phyloP scores from a whole-genome alignment of 768 basidiomycete genomes.

The Mycena rosella region DNA sequence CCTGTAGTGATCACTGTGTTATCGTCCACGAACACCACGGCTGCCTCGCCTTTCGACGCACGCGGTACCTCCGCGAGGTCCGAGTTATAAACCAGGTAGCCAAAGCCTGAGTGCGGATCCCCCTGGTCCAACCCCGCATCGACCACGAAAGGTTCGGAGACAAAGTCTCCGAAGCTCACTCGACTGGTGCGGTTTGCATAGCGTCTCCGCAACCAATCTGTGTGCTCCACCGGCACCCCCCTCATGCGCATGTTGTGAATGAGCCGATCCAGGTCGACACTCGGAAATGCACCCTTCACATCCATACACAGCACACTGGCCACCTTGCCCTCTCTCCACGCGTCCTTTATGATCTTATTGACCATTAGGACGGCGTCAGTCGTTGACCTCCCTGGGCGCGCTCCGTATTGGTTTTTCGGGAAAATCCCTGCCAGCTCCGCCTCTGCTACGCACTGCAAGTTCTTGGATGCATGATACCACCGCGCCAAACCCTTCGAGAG shows the following conservation, averaged over 20 bases:
- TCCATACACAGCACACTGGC: constrained; percentile 55
- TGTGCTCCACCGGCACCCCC: constrained; percentile 43
- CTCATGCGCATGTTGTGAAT: constrained; percentile 47
- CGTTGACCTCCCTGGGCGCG: no score
- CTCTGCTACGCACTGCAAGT: constrained; percentile 32
- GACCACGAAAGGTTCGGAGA: constrained; percentile 26
- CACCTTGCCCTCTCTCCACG: constrained; percentile 51
- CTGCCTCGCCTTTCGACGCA: background rate
- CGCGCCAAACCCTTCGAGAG: constrained; percentile 45
- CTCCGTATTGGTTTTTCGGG: constrained; percentile 53
- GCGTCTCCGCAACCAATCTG: background rate
- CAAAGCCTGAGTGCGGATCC: constrained; percentile 35
- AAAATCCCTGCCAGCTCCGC: constrained; percentile 48
- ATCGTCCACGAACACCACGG: no score
- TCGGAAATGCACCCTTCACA: constrained; percentile 59
- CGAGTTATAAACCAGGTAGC: constrained; percentile 42
- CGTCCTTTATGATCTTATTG: constrained; percentile 35
- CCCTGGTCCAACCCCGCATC: constrained; percentile 42
- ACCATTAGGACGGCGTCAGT: no score
- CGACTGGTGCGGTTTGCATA: no score
- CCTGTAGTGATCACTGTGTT: no score
- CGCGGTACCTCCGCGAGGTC: constrained; percentile 20
- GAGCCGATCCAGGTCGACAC: constrained; percentile 46
- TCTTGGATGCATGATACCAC: constrained; percentile 26
- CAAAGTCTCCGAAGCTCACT: no score